phyloP scores from a whole-genome alignment of 208 protist species.

The Angomonas ambiguus region DNA sequence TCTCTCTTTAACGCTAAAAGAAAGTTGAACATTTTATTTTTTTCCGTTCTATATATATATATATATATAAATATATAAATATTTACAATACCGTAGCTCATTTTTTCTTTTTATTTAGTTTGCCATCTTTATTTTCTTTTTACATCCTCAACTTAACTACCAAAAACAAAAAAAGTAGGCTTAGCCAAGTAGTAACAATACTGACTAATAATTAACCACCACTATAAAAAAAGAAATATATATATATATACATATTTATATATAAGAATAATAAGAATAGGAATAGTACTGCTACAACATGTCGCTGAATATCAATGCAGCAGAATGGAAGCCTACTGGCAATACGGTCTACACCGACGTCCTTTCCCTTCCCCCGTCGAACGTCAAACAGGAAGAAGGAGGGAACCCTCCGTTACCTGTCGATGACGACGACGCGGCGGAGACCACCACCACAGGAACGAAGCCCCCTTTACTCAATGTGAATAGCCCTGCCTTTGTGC shows the following conservation, averaged over 20 bases:
- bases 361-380: slow-evolving; percentile 33
- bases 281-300: slow-evolving; percentile 7
- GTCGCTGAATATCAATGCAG: slow-evolving; percentile 64
- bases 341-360: slow-evolving; percentile 23
- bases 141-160: background rate
- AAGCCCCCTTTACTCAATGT: background rate
- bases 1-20: too few species aligned
- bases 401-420: too few species aligned
- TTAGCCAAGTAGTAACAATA: too few species aligned
- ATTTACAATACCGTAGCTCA: background rate
- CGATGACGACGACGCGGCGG: too few species aligned
- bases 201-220: too few species aligned
- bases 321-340: slow-evolving; percentile 69
- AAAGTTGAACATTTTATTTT: too few species aligned
- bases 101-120: slow-evolving; percentile 15
- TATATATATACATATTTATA: slow-evolving; percentile 19
- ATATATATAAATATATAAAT: background rate
- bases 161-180: too few species aligned
- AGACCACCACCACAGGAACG: background rate
- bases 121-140: slow-evolving; percentile 9
- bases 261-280: slow-evolving; percentile 7
- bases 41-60: background rate
- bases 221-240: slow-evolving; percentile 15
- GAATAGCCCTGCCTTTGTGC: background rate
- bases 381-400: slow-evolving; percentile 6